Percentiles rank a stretch among this genome's conserved stretches.
phyloP scores from a whole-genome alignment of 2,329 filamentous ascomycete genomes.

The Fusarium duplospermum region DNA sequence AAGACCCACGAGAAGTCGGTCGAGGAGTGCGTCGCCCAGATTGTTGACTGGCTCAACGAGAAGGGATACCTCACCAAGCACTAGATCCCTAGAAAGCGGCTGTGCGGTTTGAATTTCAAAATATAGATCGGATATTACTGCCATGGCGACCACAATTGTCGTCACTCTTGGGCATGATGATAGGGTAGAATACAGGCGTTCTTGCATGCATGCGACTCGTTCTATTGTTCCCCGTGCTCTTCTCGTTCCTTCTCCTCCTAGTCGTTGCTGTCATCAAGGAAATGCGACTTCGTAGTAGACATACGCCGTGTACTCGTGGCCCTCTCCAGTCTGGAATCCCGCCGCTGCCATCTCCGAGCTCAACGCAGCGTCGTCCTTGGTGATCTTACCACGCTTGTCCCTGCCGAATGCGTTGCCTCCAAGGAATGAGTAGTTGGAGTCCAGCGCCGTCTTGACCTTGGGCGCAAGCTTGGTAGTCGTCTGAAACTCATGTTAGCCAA shows the following conservation, averaged over 20 bases:
- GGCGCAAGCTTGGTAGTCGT: slow-evolving; percentile 84
- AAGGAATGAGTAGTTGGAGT: slow-evolving; percentile 88
- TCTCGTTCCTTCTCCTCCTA: neutral
- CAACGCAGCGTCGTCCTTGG: slow-evolving; percentile 85
- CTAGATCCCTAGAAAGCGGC: slow-evolving; percentile 28
- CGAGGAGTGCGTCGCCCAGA: slow-evolving; percentile 88
- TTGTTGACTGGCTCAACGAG: slow-evolving; percentile 81
- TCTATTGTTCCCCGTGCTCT: slow-evolving; percentile 21
- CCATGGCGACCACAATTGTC: slow-evolving; percentile 36
- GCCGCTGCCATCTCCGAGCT: slow-evolving; percentile 87
- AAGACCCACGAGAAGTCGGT: slow-evolving; percentile 84
- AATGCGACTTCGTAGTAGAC: slow-evolving; percentile 98
- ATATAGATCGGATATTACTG: slow-evolving; percentile 45
- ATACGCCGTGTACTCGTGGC: slow-evolving; percentile 91
- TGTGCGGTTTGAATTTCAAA: slow-evolving; percentile 27
- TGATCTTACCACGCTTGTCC: slow-evolving; percentile 92
- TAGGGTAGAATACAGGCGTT: slow-evolving; percentile 47
- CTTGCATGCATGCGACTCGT: slow-evolving; percentile 37
- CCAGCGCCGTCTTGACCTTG: slow-evolving; percentile 82
- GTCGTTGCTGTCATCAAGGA: slow-evolving; percentile 47
- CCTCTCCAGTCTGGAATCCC: slow-evolving; percentile 74
- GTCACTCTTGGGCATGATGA: slow-evolving; percentile 38
- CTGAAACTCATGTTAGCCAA: slow-evolving; percentile 57
- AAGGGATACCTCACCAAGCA: slow-evolving; percentile 63
- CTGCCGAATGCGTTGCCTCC: slow-evolving; percentile 93